Percentiles rank a stretch among this genome's conserved stretches.
Conservation (phyloP, 2,329 filamentous ascomycete species). For the Colletotrichum sp. region DNA sequence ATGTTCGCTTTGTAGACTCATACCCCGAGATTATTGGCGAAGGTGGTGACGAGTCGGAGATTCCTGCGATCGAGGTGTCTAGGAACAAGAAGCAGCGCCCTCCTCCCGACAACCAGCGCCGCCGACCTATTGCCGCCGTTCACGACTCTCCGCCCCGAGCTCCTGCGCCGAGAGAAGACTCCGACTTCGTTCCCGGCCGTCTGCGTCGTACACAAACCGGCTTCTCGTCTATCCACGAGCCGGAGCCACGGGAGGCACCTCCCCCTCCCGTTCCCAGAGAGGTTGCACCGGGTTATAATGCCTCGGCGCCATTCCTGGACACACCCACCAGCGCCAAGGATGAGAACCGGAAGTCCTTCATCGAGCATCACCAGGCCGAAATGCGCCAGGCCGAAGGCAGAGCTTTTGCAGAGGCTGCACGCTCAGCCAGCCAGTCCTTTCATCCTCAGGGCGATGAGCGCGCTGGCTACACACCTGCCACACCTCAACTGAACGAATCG, state of each 20-base stretch:
- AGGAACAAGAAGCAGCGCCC: conserved; percentile 52
- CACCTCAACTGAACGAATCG: conserved; percentile 29
- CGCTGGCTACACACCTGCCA: conserved; percentile 25
- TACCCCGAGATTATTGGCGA: conserved; percentile 86
- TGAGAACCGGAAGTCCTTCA: conserved; percentile 62
- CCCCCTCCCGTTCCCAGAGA: conserved; percentile 14
- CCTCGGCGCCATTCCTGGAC: conserved; percentile 48
- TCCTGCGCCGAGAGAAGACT: conserved; percentile 32
- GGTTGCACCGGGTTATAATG: conserved; percentile 35
- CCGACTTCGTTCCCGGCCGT: conserved; percentile 58
- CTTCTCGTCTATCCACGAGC: conserved; percentile 38
- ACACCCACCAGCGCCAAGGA: conserved; percentile 45
- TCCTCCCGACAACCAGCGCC: conserved; percentile 29
- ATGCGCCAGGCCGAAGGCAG: conserved; percentile 66
- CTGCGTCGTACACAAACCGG: conserved; percentile 66
- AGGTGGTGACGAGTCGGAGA: conserved; percentile 85
- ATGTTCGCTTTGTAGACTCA: conserved; percentile 75
- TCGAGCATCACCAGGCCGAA: conserved; percentile 63
- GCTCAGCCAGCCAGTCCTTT: conserved; percentile 32
- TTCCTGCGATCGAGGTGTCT: conserved; percentile 75
- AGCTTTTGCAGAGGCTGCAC: conserved; percentile 59
- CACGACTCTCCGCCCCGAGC: conserved; percentile 28
- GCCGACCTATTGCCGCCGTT: conserved; percentile 29
- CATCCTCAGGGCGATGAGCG: conserved; percentile 32
- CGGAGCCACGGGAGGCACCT: conserved; percentile 6